These are phyloP conservation scores for Cladochytrium replicatum DNA, from an alignment of 192 early-diverging fungal species.

Conservation along the genomic window DNA sequence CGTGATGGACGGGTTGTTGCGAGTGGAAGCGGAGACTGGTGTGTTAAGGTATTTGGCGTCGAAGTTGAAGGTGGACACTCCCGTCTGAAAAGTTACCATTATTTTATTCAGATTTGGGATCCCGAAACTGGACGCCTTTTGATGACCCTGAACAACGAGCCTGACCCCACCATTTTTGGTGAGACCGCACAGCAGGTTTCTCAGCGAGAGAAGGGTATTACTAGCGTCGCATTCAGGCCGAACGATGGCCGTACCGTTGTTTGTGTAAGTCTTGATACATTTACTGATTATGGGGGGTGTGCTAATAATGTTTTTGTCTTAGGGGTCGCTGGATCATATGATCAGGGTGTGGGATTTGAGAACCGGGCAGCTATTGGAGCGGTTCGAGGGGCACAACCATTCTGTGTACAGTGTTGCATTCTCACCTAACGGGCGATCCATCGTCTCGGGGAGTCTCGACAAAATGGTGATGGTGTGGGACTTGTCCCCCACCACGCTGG, in stretches of 20 bases:
- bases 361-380: conserved; percentile 70
- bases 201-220: conserved; percentile 74
- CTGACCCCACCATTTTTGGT: conserved; percentile 29
- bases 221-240: conserved; percentile 87
- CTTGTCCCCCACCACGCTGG: conserved; percentile 33
- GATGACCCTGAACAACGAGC: conserved; percentile 62
- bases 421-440: conserved; percentile 79
- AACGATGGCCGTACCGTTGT: conserved; percentile 72
- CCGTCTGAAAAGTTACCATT: neutral
- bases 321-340: conserved; percentile 85
- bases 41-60: conserved; percentile 25
- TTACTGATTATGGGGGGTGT: neutral
- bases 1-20: conserved; percentile 82
- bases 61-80: neutral
- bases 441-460: conserved; percentile 88
- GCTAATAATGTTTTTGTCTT: conserved; percentile 5
- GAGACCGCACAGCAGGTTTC: conserved; percentile 2
- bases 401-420: conserved; percentile 95
- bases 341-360: conserved; percentile 85
- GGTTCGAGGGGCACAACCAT: conserved; percentile 90
- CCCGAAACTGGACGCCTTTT: conserved; percentile 65
- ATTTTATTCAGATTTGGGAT: conserved; percentile 67
- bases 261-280: conserved; percentile 32
- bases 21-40: conserved; percentile 55
- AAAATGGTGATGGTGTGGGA: conserved; percentile 91